These are phyloP conservation scores for Suhomyces bokatorum DNA, from an alignment of 1,139 yeast genomes.

Conservation along the genomic window DNA sequence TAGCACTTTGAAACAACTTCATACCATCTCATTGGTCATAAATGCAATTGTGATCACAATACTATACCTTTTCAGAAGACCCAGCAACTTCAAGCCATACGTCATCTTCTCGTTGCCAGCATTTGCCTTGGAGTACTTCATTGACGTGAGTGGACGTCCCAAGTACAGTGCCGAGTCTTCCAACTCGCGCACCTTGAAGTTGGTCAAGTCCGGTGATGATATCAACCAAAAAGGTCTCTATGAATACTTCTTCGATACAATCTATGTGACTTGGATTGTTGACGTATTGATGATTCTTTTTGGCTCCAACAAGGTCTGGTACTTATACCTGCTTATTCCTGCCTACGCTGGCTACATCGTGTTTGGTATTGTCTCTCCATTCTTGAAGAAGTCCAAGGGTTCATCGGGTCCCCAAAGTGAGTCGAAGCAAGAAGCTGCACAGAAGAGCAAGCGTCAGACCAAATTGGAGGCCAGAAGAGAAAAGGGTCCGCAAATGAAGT, in stretches of 20 bases:
- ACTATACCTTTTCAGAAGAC: constrained; percentile 52
- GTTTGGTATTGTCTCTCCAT: constrained; percentile 28
- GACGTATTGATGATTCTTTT: constrained; percentile 55
- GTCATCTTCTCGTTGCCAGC: constrained; percentile 62
- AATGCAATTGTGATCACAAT: constrained; percentile 43
- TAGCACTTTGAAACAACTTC: constrained; percentile 56
- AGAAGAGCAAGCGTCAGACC: constrained; percentile 49
- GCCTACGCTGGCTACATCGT: constrained; percentile 59
- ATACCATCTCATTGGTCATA: constrained; percentile 45
- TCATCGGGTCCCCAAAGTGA: constrained; percentile 15
- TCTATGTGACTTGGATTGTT: constrained; percentile 67
- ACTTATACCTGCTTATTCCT: constrained; percentile 47
- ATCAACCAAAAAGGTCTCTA: constrained; percentile 65
- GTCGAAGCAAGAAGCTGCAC: constrained; percentile 16
- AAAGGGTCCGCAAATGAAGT: constrained; percentile 32
- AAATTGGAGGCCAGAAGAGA: constrained; percentile 49
- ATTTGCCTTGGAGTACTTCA: constrained; percentile 50
- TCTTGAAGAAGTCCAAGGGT: constrained; percentile 17
- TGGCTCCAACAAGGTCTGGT: constrained; percentile 67
- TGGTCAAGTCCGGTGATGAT: constrained; percentile 64
- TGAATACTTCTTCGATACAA: constrained; percentile 74
- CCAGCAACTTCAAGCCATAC: constrained; percentile 51
- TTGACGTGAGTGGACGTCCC: constrained; percentile 74
- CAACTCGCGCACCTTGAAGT: constrained; percentile 28
- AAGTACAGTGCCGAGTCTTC: constrained; percentile 40